A percentile compares a stretch with the other conserved stretches of the same genome.
These are phyloP conservation scores for Sphaerulina musiva DNA, from an alignment of 2,329 filamentous ascomycete species.

Conservation along the genomic window DNA sequence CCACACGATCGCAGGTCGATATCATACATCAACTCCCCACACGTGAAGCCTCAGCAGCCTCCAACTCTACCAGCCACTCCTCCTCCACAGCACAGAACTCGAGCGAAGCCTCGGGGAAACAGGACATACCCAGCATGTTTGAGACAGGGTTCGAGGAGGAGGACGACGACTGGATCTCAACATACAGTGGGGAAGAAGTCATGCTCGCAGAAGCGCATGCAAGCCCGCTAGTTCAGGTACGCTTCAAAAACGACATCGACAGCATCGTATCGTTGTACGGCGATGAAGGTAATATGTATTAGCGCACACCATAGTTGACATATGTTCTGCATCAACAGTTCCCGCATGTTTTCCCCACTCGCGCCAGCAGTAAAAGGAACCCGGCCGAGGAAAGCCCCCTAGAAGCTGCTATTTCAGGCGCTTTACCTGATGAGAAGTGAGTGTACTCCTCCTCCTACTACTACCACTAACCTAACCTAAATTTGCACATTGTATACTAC, in stretches of 20 bases:
- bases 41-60: slow-evolving; percentile 5
- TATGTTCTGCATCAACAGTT: background rate
- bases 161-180: slow-evolving; percentile 21
- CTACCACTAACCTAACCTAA: too few species aligned
- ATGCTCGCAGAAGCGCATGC: slow-evolving; percentile 20
- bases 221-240: slow-evolving; percentile 28
- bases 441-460: slow-evolving; percentile 4
- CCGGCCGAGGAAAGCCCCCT: slow-evolving; percentile 14
- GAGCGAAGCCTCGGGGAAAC: slow-evolving; percentile 10
- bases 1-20: slow-evolving; percentile 15
- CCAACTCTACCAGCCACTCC: slow-evolving; percentile 9
- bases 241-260: slow-evolving; percentile 26
- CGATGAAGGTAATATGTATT: slow-evolving; percentile 17
- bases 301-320: slow-evolving; percentile 1
- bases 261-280: slow-evolving; percentile 26
- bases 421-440: slow-evolving; percentile 27
- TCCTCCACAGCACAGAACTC: slow-evolving; percentile 15
- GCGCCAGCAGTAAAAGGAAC: slow-evolving; percentile 4
- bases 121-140: slow-evolving; percentile 22
- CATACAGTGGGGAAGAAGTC: slow-evolving; percentile 28
- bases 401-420: slow-evolving; percentile 22
- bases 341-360: slow-evolving; percentile 1
- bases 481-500: background rate
- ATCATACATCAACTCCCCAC: slow-evolving; percentile 8
- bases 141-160: slow-evolving; percentile 26